Conservation (phyloP, 306 rosid species). For the Echinosophora koreensis region DNA sequence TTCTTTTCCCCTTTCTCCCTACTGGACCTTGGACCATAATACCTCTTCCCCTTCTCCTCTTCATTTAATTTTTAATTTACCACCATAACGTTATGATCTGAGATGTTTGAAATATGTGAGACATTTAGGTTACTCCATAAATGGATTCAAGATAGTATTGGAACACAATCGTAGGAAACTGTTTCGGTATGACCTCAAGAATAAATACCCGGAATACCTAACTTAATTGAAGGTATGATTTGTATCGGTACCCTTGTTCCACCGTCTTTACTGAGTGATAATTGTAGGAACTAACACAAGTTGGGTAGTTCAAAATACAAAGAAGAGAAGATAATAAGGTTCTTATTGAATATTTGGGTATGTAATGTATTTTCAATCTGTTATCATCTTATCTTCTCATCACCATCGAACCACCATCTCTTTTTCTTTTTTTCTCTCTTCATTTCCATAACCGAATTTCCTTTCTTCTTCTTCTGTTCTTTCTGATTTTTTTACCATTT, state of each 20-base stretch:
- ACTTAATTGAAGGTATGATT: constrained; percentile 55
- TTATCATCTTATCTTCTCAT: no score
- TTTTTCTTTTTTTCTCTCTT: no score
- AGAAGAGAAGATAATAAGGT: constrained; percentile 77
- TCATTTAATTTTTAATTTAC: no score
- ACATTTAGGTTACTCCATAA: constrained; percentile 65
- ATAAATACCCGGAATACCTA: constrained; percentile 54
- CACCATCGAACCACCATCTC: no score
- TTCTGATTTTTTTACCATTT: no score
- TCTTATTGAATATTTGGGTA: not conserved
- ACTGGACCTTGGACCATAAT: no score
- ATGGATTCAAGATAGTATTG: constrained; percentile 54
- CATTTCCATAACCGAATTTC: no score
- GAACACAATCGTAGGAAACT: constrained; percentile 56
- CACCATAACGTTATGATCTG: no score
- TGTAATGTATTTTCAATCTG: not conserved
- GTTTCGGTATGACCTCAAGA: constrained; percentile 60
- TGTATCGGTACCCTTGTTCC: constrained; percentile 66
- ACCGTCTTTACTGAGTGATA: constrained; percentile 40
- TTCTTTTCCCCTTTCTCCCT: no score
- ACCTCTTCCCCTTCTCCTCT: no score
- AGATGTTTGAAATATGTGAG: constrained; percentile 49
- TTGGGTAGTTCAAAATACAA: constrained; percentile 34
- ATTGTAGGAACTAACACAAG: constrained; percentile 23
- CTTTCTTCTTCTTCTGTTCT: no score